phyloP scores from a whole-genome alignment of 1,284 basidiomycete genomes.

The Mycosarcoma maydis region DNA sequence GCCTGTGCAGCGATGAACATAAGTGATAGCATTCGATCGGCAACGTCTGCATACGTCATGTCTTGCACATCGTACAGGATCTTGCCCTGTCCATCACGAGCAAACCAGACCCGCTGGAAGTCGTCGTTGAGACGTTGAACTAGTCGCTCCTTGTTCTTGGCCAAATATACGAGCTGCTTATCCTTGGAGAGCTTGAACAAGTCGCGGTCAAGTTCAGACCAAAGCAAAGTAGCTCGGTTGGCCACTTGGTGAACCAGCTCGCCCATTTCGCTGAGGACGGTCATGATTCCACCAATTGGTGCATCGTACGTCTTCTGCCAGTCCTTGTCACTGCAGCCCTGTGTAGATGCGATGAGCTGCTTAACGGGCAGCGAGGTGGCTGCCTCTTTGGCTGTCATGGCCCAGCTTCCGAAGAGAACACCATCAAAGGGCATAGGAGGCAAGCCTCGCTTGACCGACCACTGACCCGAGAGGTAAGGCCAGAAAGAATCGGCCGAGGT shows the following conservation, averaged over 20 bases:
- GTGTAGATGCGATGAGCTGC: slow-evolving; percentile 90
- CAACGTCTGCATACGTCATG: slow-evolving; percentile 98
- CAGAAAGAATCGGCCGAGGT: slow-evolving; percentile 93
- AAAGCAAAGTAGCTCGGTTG: slow-evolving; percentile 92
- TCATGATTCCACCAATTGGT: slow-evolving; percentile 87
- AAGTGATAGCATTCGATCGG: slow-evolving; percentile 86
- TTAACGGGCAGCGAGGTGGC: slow-evolving; percentile 93
- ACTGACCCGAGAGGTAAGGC: slow-evolving; percentile 96
- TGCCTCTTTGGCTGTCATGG: slow-evolving; percentile 98
- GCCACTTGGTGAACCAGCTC: slow-evolving; percentile 94
- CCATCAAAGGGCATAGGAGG: slow-evolving; percentile 98
- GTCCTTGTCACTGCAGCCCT: slow-evolving; percentile 85
- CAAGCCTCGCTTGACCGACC: slow-evolving; percentile 83
- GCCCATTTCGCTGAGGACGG: slow-evolving; percentile 94
- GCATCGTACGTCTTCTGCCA: slow-evolving; percentile 96
- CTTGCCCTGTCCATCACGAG: slow-evolving; percentile 69
- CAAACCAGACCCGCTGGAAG: slow-evolving; percentile 78
- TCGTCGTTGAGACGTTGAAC: slow-evolving; percentile 91
- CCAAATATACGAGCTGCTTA: slow-evolving; percentile 88
- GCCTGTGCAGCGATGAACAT: slow-evolving; percentile 91
- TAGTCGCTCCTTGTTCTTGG: slow-evolving; percentile 84
- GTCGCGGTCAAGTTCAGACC: slow-evolving; percentile 93
- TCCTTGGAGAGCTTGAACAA: slow-evolving; percentile 93
- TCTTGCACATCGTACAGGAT: slow-evolving; percentile 82
- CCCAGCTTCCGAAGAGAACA: slow-evolving; percentile 91